These are phyloP conservation scores for Adansonia grandidieri DNA, from an alignment of 441 rosid species.

Conservation along the genomic window DNA sequence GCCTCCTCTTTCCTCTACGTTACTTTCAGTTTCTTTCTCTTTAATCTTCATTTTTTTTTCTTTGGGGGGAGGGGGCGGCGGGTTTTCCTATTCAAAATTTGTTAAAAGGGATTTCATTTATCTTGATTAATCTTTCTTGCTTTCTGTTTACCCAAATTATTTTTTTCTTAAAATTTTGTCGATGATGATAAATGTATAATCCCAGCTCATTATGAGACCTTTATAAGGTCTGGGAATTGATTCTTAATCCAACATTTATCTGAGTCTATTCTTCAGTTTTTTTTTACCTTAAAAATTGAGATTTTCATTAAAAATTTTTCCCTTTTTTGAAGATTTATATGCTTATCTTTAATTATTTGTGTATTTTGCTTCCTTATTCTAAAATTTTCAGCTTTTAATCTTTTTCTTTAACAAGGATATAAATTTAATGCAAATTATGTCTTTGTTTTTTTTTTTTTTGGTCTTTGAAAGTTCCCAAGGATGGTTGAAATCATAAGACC, in stretches of 20 bases:
- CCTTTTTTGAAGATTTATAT: not conserved
- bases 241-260: constrained; percentile 48
- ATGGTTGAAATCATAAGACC: constrained; percentile 30
- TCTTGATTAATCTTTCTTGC: not conserved
- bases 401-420: not conserved
- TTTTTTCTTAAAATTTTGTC: not conserved
- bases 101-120: not conserved
- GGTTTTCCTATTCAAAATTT: not conserved
- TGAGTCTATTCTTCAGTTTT: constrained; percentile 37
- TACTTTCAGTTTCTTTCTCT: too few relatives aligned
- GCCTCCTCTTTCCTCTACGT: not conserved
- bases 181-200: constrained; percentile 57
- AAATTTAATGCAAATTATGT: not conserved
- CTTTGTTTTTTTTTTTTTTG: not conserved
- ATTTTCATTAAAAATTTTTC: not conserved
- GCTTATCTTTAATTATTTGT: not conserved
- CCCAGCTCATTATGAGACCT: constrained; percentile 88
- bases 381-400: not conserved
- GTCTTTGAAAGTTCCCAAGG: constrained; percentile 43
- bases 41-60: not conserved
- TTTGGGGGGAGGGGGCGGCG: too few relatives aligned
- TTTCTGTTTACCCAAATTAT: not conserved
- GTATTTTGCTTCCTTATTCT: not conserved
- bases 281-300: not conserved
- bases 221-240: constrained; percentile 51